These are phyloP conservation scores for Nigrospora oryzae DNA, from an alignment of 2,329 filamentous ascomycete species.

Conservation along the genomic window DNA sequence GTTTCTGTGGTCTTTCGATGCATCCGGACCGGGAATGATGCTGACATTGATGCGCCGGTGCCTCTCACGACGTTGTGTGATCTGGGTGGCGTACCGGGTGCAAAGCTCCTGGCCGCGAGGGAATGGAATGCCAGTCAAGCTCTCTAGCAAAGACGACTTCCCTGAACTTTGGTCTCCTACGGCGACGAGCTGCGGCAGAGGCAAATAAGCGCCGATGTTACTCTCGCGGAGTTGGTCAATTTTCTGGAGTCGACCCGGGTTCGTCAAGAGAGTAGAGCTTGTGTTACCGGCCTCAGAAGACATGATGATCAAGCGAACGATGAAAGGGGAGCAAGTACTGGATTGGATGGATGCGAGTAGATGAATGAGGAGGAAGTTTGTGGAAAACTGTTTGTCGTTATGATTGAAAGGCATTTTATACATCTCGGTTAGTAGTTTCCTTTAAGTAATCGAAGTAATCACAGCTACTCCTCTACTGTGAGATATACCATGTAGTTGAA, in stretches of 20 bases:
- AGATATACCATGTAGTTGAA: too few species aligned
- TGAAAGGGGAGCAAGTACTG: too few species aligned
- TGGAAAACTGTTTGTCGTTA: too few species aligned
- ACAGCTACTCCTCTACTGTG: too few species aligned
- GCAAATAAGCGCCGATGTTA: constrained; percentile 3
- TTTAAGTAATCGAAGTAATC: too few species aligned
- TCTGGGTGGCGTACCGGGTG: constrained; percentile 18
- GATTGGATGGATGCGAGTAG: too few species aligned
- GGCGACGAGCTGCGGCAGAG: constrained; percentile 49
- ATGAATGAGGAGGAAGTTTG: too few species aligned
- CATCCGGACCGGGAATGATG: constrained; percentile 5
- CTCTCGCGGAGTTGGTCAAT: background rate
- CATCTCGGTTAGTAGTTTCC: too few species aligned
- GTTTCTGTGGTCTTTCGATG: background rate
- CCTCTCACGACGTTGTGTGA: constrained; percentile 6
- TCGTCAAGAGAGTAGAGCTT: background rate
- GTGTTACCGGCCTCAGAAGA: too few species aligned
- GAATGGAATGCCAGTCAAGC: constrained; percentile 17
- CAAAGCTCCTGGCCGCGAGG: constrained; percentile 10
- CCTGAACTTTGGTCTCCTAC: constrained; percentile 69
- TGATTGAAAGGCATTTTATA: too few species aligned
- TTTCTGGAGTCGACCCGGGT: background rate
- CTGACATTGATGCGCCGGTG: background rate
- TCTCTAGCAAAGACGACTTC: constrained; percentile 67
- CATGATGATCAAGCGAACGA: too few species aligned